Evolutionary conservation across 2,329 filamentous ascomycete genomes (phyloP), one percentile per base, ranked within the genome.

Genomic region (Penicillium glabrum): DNA sequence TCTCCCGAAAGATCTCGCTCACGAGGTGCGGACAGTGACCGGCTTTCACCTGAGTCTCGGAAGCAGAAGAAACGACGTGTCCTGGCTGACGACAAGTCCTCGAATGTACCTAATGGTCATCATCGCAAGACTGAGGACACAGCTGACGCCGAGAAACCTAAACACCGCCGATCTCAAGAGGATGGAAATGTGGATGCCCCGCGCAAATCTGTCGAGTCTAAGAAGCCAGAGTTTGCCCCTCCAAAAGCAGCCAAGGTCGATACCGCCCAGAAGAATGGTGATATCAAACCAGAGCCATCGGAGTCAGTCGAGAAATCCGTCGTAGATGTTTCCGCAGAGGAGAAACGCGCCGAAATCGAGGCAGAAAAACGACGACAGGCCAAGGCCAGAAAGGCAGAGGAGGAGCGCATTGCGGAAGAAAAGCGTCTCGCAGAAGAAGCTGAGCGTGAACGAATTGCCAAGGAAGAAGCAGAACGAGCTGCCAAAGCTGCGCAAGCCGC

Each of bases 51-150:
- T 27, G 72, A 74, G 19, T 50, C 64, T n/a, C 71, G 73, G 14
- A 77, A 79, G 65, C 39, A 76, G 64, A 79, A 79, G 66, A 76
- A 76, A 57, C 68, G 76, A 49, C 75, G 75, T 8, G 69, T 79
- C 37, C 62, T 73, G 13, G 68, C 73, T 2, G 77, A 79, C 43
- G 77, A 76, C 45, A 75, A 66, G 31, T 44, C 63, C 14, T 62
- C 69, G 5, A 72, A 67, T 33, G 51, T 67, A 39, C 54, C 68
- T 14, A 75, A 76, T 48, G 71, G 71, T 21, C 51, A 13, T 49
- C 62, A 60, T 71, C 68, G 67, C 70, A 69, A 61, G 62, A 46
- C 62, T 47, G 61, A 66, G 35, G 54, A 61, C 24, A 47, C 57
- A 29, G 43, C n/a, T 8, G 63, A 61, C 39, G 62, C 57, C 29